phyloP scores from a whole-genome alignment of 257 asterid genomes.

The Nicotiana tabacum region DNA sequence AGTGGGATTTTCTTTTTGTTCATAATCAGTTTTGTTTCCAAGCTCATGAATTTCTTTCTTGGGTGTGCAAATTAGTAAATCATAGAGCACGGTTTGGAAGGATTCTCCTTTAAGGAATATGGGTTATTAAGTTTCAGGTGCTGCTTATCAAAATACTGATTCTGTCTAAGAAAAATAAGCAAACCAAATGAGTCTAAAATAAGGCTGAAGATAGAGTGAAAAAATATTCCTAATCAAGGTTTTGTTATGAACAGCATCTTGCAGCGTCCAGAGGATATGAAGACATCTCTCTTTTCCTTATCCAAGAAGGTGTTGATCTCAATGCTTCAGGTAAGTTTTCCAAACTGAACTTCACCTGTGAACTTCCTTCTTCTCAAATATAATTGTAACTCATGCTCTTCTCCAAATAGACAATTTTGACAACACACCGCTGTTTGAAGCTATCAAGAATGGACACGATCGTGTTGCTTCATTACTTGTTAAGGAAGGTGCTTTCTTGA shows the following conservation, averaged over 20 bases:
- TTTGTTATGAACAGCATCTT: slow-evolving; percentile 57
- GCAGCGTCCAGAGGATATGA: slow-evolving; percentile 89
- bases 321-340: slow-evolving; percentile 49
- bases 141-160: not conserved
- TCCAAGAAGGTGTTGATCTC: slow-evolving; percentile 62
- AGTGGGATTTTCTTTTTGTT: not conserved
- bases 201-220: not conserved
- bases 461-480: slow-evolving; percentile 59
- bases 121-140: not conserved
- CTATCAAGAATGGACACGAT: slow-evolving; percentile 82
- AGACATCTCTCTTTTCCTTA: slow-evolving; percentile 62
- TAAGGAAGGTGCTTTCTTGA: slow-evolving; percentile 62
- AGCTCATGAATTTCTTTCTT: not conserved
- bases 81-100: not conserved
- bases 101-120: not conserved
- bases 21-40: not conserved
- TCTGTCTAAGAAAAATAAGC: not conserved
- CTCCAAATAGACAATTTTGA: slow-evolving; percentile 62
- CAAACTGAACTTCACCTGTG: not conserved
- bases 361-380: not conserved
- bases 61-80: not conserved
- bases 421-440: slow-evolving; percentile 75
- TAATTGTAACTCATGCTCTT: not conserved
- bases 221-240: not conserved
- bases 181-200: not conserved